Conservation (phyloP, 2,329 filamentous ascomycete genomes). For the Pestalotiopsis sp. region DNA sequence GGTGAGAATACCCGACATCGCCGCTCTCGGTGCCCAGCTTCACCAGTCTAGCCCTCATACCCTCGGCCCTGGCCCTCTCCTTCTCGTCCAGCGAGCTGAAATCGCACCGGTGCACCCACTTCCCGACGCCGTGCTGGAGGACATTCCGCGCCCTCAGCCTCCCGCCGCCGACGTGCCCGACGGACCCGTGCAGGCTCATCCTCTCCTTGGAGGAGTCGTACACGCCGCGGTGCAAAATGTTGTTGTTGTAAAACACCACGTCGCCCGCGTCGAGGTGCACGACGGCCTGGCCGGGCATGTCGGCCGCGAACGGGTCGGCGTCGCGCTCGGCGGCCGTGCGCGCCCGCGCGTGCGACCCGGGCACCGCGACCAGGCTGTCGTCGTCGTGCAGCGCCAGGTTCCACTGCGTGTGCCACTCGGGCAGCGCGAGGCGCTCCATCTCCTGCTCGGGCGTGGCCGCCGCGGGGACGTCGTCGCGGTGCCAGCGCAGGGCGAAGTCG, state of each 20-base stretch:
- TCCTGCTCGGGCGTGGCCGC: slow-evolving; percentile 70
- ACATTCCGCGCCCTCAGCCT: slow-evolving; percentile 68
- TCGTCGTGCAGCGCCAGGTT: slow-evolving; percentile 79
- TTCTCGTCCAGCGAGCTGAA: slow-evolving; percentile 50
- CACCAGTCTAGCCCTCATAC: slow-evolving; percentile 66
- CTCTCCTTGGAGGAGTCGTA: slow-evolving; percentile 63
- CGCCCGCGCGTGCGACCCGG: slow-evolving; percentile 73
- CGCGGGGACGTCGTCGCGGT: slow-evolving; percentile 80
- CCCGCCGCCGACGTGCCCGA: slow-evolving; percentile 62
- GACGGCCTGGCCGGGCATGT: slow-evolving; percentile 64
- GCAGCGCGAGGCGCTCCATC: slow-evolving; percentile 56
- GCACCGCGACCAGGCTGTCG: slow-evolving; percentile 73
- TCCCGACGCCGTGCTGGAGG: slow-evolving; percentile 72
- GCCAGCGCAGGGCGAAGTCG: slow-evolving; percentile 80
- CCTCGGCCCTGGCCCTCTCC: slow-evolving; percentile 55
- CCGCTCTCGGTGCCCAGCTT: slow-evolving; percentile 62
- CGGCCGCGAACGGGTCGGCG: slow-evolving; percentile 65
- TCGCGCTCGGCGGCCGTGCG: slow-evolving; percentile 70
- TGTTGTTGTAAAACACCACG: slow-evolving; percentile 87
- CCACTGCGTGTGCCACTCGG: slow-evolving; percentile 80
- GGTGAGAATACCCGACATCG: slow-evolving; percentile 65
- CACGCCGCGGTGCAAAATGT: slow-evolving; percentile 76
- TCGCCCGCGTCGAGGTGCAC: slow-evolving; percentile 75
- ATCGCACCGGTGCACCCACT: slow-evolving; percentile 64
- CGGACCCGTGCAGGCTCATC: slow-evolving; percentile 73